Conservation (phyloP, 2,329 filamentous ascomycete species). For the Aspergillus sp. region DNA sequence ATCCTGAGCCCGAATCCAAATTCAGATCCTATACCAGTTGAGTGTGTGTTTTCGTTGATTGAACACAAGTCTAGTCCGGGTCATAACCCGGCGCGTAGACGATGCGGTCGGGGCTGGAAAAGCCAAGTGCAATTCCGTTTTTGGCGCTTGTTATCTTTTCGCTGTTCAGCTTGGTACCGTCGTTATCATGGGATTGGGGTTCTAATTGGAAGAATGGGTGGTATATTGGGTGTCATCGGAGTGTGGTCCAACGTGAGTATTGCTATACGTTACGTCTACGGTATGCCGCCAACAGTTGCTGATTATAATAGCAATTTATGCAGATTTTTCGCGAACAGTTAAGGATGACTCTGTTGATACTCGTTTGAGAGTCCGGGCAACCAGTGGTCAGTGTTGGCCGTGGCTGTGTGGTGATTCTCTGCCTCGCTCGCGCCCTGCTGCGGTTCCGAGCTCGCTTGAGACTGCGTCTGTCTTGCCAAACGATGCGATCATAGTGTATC, state of each 20-base stretch:
- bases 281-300: not conserved
- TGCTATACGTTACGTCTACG: not conserved
- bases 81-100: slow-evolving; percentile 12
- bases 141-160: slow-evolving; percentile 27
- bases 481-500: slow-evolving; percentile 13
- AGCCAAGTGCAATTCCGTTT: slow-evolving; percentile 29
- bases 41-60: too few species aligned
- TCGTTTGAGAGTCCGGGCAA: slow-evolving; percentile 10
- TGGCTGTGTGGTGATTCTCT: slow-evolving; percentile 8
- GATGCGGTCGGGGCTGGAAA: slow-evolving; percentile 29
- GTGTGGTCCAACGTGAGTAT: slow-evolving; percentile 21
- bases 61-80: not conserved
- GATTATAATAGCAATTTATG: slow-evolving; percentile 9
- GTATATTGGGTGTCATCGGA: slow-evolving; percentile 18
- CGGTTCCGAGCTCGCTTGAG: slow-evolving; percentile 14
- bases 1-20: not conserved
- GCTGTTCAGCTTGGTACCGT: slow-evolving; percentile 27
- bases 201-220: slow-evolving; percentile 19
- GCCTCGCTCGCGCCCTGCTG: slow-evolving; percentile 7
- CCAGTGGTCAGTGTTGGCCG: slow-evolving; percentile 13
- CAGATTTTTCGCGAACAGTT: slow-evolving; percentile 7
- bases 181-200: slow-evolving; percentile 24
- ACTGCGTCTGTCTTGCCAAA: slow-evolving; percentile 7
- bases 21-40: not conserved
- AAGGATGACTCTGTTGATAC: slow-evolving; percentile 16